Percentiles rank a stretch among this genome's conserved stretches.
These are phyloP conservation scores for Westerdykella ornata DNA, from an alignment of 2,329 filamentous ascomycete genomes.

Conservation along the genomic window DNA sequence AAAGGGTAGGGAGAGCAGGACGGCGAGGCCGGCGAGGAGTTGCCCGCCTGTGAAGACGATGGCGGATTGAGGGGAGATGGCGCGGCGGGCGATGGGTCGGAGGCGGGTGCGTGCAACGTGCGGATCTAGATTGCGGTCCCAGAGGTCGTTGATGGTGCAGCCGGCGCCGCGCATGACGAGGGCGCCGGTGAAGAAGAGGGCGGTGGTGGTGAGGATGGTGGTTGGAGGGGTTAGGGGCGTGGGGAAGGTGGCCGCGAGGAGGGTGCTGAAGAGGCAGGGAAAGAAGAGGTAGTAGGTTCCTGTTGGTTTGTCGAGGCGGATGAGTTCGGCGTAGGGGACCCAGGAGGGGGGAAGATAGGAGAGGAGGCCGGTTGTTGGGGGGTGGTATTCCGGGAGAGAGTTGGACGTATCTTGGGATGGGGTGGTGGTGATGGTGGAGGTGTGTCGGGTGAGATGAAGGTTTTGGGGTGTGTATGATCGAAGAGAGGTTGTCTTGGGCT, in stretches of 20 bases:
- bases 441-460: background rate
- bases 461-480: background rate
- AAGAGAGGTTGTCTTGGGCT: too few relatives aligned
- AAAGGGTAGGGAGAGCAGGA: slow-evolving; percentile 69
- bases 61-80: slow-evolving; percentile 64
- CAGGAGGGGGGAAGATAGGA: slow-evolving; percentile 61
- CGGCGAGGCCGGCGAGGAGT: slow-evolving; percentile 63
- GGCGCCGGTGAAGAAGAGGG: slow-evolving; percentile 67
- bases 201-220: slow-evolving; percentile 57
- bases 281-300: slow-evolving; percentile 83
- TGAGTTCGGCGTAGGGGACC: slow-evolving; percentile 75
- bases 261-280: slow-evolving; percentile 76
- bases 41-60: slow-evolving; percentile 69
- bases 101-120: slow-evolving; percentile 69
- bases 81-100: slow-evolving; percentile 73
- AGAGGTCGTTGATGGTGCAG: slow-evolving; percentile 85
- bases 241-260: slow-evolving; percentile 67
- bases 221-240: slow-evolving; percentile 54
- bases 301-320: slow-evolving; percentile 72
- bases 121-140: slow-evolving; percentile 81
- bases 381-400: slow-evolving; percentile 46
- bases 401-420: slow-evolving; percentile 10
- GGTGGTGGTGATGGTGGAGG: background rate
- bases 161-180: slow-evolving; percentile 82
- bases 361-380: slow-evolving; percentile 65